These are phyloP conservation scores for Klebsormidium nitens DNA, from an alignment of 139 green algal species.

Conservation along the genomic window DNA sequence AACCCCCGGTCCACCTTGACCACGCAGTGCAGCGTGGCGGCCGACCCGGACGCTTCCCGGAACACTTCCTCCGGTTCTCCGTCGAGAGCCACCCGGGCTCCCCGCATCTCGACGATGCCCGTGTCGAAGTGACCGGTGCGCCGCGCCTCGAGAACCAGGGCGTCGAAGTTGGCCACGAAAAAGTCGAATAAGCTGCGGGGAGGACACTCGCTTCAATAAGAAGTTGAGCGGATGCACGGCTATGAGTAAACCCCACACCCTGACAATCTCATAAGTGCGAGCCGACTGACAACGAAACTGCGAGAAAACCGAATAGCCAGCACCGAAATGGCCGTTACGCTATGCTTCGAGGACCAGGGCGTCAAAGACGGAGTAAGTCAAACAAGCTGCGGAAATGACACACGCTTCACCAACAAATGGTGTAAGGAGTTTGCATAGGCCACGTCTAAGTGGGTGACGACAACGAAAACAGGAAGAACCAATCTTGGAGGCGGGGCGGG, in stretches of 20 bases:
- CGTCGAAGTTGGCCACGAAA: conserved; percentile 51
- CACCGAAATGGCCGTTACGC: no score
- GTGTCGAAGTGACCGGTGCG: conserved; percentile 54
- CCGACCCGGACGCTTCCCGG: no score
- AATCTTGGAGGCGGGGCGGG: no score
- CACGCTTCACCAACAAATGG: no score
- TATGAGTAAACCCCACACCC: background rate
- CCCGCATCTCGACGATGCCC: conserved; percentile 55
- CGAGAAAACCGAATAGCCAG: no score
- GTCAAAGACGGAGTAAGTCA: background rate
- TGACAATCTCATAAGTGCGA: background rate
- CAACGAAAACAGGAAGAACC: no score
- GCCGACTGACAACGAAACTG: background rate
- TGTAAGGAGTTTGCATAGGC: no score
- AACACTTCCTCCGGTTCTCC: background rate
- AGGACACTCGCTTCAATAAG: background rate
- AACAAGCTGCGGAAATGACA: no score
- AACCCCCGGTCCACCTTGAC: conserved; percentile 50
- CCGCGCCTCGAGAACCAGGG: conserved; percentile 35
- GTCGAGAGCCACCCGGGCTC: conserved; percentile 7
- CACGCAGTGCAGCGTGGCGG: conserved; percentile 46
- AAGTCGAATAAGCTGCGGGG: conserved; percentile 52
- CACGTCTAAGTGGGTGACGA: no score
- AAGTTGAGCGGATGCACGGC: background rate
- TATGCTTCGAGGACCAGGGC: no score